These are phyloP conservation scores for Yarrowia sp. DNA, from an alignment of 805 yeast genomes.

Conservation along the genomic window DNA sequence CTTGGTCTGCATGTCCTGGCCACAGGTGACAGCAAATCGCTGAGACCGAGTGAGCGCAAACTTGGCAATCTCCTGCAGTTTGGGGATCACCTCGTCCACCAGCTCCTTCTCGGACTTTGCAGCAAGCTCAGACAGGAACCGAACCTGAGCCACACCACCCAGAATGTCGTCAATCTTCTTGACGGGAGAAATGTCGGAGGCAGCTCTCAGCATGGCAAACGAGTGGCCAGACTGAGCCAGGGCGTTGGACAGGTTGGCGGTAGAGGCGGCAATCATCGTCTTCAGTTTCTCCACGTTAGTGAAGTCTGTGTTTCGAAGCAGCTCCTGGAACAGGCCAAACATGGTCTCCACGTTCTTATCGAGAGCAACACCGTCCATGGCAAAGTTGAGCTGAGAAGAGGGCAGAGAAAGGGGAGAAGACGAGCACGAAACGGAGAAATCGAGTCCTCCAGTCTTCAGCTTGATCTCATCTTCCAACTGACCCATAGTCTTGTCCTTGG, in stretches of 20 bases:
- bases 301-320: slow-evolving; percentile 74
- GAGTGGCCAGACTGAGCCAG: slow-evolving; percentile 90
- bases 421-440: slow-evolving; percentile 65
- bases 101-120: slow-evolving; percentile 57
- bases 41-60: slow-evolving; percentile 41
- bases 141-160: slow-evolving; percentile 79
- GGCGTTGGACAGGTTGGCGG: slow-evolving; percentile 76
- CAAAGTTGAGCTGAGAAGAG: slow-evolving; percentile 60
- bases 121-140: slow-evolving; percentile 68
- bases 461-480: slow-evolving; percentile 86
- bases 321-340: slow-evolving; percentile 69
- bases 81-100: slow-evolving; percentile 66
- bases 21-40: slow-evolving; percentile 46
- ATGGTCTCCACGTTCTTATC: slow-evolving; percentile 67
- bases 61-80: slow-evolving; percentile 53
- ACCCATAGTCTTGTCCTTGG: slow-evolving; percentile 70
- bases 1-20: slow-evolving; percentile 64
- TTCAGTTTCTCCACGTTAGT: slow-evolving; percentile 69
- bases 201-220: slow-evolving; percentile 72
- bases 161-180: slow-evolving; percentile 68
- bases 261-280: slow-evolving; percentile 73
- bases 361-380: slow-evolving; percentile 72
- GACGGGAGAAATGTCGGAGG: slow-evolving; percentile 66
- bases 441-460: slow-evolving; percentile 82
- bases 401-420: slow-evolving; percentile 57